Conservation (phyloP, 306 rosid species). For the Pueraria montana region DNA sequence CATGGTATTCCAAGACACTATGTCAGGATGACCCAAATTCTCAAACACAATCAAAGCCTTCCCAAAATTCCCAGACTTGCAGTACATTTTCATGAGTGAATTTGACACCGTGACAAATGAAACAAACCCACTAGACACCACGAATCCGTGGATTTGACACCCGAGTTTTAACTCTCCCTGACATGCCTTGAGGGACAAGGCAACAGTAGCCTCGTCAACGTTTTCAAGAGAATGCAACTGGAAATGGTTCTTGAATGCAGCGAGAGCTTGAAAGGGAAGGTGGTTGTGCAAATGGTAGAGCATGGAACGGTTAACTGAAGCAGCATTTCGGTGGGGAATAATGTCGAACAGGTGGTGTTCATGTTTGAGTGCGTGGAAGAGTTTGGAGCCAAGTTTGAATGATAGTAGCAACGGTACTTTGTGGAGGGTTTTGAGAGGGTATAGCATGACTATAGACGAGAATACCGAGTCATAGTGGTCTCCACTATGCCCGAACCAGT, state of each 20-base stretch:
- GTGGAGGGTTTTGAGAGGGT: constrained; percentile 48
- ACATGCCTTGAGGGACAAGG: constrained; percentile 85
- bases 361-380: constrained; percentile 49
- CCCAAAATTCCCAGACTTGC: constrained; percentile 62
- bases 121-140: constrained; percentile 62
- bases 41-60: constrained; percentile 65
- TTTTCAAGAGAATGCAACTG: constrained; percentile 45
- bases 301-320: constrained; percentile 61
- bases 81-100: constrained; percentile 88
- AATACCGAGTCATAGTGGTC: background rate
- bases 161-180: constrained; percentile 63
- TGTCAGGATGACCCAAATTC: constrained; percentile 63
- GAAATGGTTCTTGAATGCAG: constrained; percentile 56
- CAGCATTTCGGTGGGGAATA: constrained; percentile 59
- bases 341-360: constrained; percentile 62
- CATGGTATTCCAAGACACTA: constrained; percentile 89
- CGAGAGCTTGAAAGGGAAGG: constrained; percentile 64
- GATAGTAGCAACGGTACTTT: constrained; percentile 20
- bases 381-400: background rate
- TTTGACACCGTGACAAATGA: constrained; percentile 62
- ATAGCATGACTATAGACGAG: constrained; percentile 49
- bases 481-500: background rate
- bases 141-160: constrained; percentile 69
- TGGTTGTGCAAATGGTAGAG: constrained; percentile 56
- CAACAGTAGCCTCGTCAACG: constrained; percentile 61